These are phyloP conservation scores for Umbelopsis sp. DNA, from an alignment of 371 early-diverging fungal genomes.

Conservation along the genomic window DNA sequence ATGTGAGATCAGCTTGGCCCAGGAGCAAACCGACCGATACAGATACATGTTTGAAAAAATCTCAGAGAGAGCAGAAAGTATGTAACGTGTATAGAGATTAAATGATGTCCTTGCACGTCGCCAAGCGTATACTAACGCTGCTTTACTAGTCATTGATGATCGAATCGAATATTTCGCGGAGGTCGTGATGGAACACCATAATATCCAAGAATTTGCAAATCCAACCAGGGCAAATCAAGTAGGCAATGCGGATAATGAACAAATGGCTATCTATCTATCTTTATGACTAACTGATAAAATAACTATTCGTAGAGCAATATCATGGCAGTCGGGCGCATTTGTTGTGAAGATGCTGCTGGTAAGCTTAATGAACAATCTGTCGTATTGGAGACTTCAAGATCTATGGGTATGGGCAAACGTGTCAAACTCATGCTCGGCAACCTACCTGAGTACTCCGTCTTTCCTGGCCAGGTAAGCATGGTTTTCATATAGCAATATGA, in stretches of 20 bases:
- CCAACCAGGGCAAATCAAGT: slow-evolving; percentile 65
- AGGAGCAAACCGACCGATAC: slow-evolving; percentile 63
- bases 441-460: slow-evolving; percentile 61
- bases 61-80: slow-evolving; percentile 70
- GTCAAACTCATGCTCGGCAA: slow-evolving; percentile 62
- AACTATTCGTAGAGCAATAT: slow-evolving; percentile 22
- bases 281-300: slow-evolving; percentile 10
- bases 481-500: not conserved
- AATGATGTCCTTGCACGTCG: too few species aligned
- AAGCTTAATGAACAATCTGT: slow-evolving; percentile 73
- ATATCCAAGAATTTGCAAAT: slow-evolving; percentile 58
- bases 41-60: slow-evolving; percentile 91
- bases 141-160: slow-evolving; percentile 56
- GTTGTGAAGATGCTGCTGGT: slow-evolving; percentile 66
- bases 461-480: slow-evolving; percentile 72
- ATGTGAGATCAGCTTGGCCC: slow-evolving; percentile 44
- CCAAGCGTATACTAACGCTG: not conserved
- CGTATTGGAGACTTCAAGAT: slow-evolving; percentile 76
- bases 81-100: slow-evolving; percentile 29
- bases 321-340: slow-evolving; percentile 73
- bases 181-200: slow-evolving; percentile 50
- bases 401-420: slow-evolving; percentile 73
- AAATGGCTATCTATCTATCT: not conserved
- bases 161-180: slow-evolving; percentile 72
- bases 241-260: not conserved